A percentile compares a stretch with the other conserved stretches of the same genome.
These are phyloP conservation scores for Suillus alpinus DNA, from an alignment of 768 basidiomycete species.

Conservation along the genomic window DNA sequence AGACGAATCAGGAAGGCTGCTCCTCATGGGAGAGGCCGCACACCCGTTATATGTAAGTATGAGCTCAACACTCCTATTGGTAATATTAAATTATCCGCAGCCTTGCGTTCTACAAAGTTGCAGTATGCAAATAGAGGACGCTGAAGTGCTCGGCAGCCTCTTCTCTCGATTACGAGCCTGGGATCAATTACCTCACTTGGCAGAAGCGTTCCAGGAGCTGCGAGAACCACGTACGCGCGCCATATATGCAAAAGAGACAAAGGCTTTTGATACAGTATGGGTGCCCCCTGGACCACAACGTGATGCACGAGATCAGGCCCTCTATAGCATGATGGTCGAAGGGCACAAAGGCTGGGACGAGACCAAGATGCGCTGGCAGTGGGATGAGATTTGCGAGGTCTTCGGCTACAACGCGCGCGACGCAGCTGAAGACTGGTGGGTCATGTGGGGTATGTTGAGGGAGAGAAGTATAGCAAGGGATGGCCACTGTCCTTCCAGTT, in stretches of 20 bases:
- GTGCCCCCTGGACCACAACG: conserved; percentile 45
- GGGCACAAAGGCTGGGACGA: conserved; percentile 48
- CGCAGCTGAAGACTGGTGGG: conserved; percentile 67
- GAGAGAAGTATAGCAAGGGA: conserved; percentile 31
- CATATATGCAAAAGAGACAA: conserved; percentile 43
- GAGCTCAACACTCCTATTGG: neutral
- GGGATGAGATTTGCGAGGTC: conserved; percentile 54
- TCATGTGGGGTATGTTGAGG: conserved; percentile 51
- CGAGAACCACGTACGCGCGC: conserved; percentile 47
- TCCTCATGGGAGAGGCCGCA: conserved; percentile 59
- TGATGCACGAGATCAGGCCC: conserved; percentile 41
- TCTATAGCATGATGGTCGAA: conserved; percentile 19
- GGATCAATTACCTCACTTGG: conserved; percentile 48
- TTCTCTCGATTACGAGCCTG: conserved; percentile 44
- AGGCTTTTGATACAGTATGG: conserved; percentile 41
- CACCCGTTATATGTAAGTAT: conserved; percentile 51
- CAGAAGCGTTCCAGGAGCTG: conserved; percentile 60
- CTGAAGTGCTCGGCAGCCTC: conserved; percentile 30
- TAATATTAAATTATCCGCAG: conserved; percentile 28
- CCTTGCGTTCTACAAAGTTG: conserved; percentile 44
- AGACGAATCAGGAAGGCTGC: conserved; percentile 48
- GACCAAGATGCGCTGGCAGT: conserved; percentile 44
- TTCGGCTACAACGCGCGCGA: conserved; percentile 56
- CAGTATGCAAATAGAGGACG: conserved; percentile 35
- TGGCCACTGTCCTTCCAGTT: neutral